Evolutionary conservation across 495 filamentous ascomycete genomes (phyloP), one percentile per base, ranked within the genome.

Genomic region (Penicillium cinerascens): DNA sequence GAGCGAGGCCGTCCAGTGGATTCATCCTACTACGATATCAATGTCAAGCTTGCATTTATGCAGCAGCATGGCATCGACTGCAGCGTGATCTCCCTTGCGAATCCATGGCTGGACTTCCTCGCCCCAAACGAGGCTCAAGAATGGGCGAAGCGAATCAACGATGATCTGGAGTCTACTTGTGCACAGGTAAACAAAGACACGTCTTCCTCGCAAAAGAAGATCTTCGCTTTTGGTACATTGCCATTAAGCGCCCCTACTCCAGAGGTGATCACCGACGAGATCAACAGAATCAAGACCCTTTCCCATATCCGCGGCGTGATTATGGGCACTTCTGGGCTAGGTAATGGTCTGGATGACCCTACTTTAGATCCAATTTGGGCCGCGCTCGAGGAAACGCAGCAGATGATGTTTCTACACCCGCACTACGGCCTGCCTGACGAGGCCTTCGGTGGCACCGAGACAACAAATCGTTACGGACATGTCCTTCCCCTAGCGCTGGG

Each of bases 61-160:
- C 77, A 88, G 60, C 78, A 71, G 6, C 92, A 97, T 64, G 66
- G 69, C 21, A 96, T 97, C 61, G 80, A 86, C 63, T 83, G 83
- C 47, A 95, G 89, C 16, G 85, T 96, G 8, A 82, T 97, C 63
- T 92, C 87, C 0, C 86, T 96, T 39, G 92, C 92, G 20, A 97
- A 97, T 65, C 92, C 92, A 1, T 97, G 92, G 92, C 81, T 97
- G 1, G 92, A 96, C 67, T 96, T 96, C 64, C 73, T 96, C 0
- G 72, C 80, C 0, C 58, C 83, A 0, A 57, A 69, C 18, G 81
- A 86, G 51, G 87, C 87, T 2, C 79, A 78, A 11, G 63, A 71
- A 38, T 80, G 82, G 51, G 87, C 90, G 0, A 52, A 74, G 29
- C 71, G 66, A 4, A 82, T 95, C 66, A 97, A 96, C 69, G 72